phyloP scores from a whole-genome alignment of 768 basidiomycete species.

The Boletellus ananas region DNA sequence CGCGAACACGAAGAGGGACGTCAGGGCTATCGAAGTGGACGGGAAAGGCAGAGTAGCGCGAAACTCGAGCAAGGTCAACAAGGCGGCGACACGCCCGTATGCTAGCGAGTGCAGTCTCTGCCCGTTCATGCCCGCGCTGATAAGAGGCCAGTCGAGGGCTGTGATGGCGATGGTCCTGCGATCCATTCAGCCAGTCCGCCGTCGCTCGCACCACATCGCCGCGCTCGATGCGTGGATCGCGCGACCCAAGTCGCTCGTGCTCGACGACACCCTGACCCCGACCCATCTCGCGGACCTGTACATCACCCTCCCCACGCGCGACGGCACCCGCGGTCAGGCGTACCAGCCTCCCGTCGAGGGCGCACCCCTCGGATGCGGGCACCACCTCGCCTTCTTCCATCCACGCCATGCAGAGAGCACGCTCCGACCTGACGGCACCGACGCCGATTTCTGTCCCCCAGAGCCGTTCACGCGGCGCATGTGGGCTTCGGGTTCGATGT shows the following conservation, averaged over 20 bases:
- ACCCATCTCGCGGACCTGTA: conserved; percentile 64
- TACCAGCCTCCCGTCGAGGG: conserved; percentile 41
- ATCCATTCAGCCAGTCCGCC: not conserved
- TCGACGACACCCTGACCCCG: conserved; percentile 48
- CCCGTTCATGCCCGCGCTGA: no score
- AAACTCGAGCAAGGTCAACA: no score
- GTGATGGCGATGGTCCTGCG: not conserved
- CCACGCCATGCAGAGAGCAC: conserved; percentile 52
- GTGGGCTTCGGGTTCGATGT: conserved; percentile 75
- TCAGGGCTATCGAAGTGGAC: not conserved
- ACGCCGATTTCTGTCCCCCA: conserved; percentile 67
- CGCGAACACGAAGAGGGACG: conserved; percentile 4
- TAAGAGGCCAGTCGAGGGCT: no score
- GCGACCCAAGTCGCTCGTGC: conserved; percentile 41
- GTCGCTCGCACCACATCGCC: conserved; percentile 13
- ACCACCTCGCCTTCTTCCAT: conserved; percentile 75
- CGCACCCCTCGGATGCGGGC: conserved; percentile 52
- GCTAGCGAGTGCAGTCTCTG: no score
- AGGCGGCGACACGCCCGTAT: no score
- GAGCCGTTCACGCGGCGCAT: conserved; percentile 72
- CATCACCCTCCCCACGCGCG: conserved; percentile 69
- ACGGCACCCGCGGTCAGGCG: conserved; percentile 45
- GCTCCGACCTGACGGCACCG: conserved; percentile 68
- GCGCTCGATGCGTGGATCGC: conserved; percentile 53
- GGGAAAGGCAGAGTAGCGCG: no score